phyloP scores from a whole-genome alignment of 306 rosid species.

The Lotus japonicus region DNA sequence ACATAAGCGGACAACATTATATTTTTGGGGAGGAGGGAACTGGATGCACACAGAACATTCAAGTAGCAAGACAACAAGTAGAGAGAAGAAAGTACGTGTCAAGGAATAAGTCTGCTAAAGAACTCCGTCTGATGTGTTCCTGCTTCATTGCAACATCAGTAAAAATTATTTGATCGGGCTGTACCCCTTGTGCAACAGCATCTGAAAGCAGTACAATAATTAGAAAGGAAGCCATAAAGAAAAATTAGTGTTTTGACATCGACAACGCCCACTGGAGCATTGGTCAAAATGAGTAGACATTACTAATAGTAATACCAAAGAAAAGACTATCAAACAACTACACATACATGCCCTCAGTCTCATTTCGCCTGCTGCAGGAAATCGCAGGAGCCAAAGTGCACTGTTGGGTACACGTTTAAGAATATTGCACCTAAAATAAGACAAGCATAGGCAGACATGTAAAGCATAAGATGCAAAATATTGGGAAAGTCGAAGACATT shows the following conservation, averaged over 20 bases:
- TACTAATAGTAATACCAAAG: not conserved
- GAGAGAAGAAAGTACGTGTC: conserved; percentile 57
- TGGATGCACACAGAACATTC: not conserved
- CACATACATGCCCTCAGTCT: conserved; percentile 78
- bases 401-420: conserved; percentile 93
- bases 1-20: too few relatives aligned
- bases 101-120: conserved; percentile 88
- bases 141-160: conserved; percentile 96
- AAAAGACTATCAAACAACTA: not conserved
- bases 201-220: conserved; percentile 37
- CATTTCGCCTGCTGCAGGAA: conserved; percentile 98
- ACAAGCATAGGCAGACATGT: conserved; percentile 7
- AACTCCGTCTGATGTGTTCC: conserved; percentile 93
- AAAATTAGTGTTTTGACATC: not conserved
- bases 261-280: not conserved
- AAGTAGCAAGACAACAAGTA: not conserved
- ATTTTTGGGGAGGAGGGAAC: not conserved
- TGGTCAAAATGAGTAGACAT: not conserved
- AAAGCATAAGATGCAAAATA: conserved; percentile 5
- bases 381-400: conserved; percentile 96
- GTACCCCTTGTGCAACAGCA: conserved; percentile 89
- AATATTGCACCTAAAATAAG: conserved; percentile 76
- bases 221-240: not conserved
- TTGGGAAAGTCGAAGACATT: not conserved
- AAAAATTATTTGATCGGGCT: conserved; percentile 86